These are phyloP conservation scores for Scutellaria baicalensis DNA, from an alignment of 257 asterid genomes.

Conservation along the genomic window DNA sequence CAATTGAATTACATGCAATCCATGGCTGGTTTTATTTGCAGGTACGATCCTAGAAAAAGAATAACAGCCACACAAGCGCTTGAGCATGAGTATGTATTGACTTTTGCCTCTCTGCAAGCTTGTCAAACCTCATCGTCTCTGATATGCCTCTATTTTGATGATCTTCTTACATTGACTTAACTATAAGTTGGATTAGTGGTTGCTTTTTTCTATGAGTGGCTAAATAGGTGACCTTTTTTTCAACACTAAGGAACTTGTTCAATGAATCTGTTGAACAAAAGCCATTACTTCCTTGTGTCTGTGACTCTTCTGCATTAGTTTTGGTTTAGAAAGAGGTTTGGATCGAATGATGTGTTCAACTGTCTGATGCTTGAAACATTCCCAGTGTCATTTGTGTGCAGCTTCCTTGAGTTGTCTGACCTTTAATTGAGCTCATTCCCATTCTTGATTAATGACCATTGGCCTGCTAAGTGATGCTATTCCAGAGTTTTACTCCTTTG, in stretches of 20 bases:
- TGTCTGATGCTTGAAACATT: neutral
- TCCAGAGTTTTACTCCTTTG: neutral
- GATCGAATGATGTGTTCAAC: neutral
- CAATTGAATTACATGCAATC: neutral
- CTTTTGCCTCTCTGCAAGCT: slow-evolving; percentile 6
- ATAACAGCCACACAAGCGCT: slow-evolving; percentile 94
- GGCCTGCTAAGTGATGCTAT: neutral
- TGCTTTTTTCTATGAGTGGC: slow-evolving; percentile 9
- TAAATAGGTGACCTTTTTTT: neutral
- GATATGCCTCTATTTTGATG: neutral
- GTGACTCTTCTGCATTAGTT: neutral
- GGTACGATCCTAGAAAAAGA: slow-evolving; percentile 94
- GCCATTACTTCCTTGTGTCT: slow-evolving; percentile 3
- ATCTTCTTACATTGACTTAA: slow-evolving; percentile 1
- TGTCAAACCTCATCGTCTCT: neutral
- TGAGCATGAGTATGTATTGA: slow-evolving; percentile 79
- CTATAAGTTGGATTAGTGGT: neutral
- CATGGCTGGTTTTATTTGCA: slow-evolving; percentile 35
- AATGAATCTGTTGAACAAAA: neutral
- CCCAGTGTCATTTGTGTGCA: neutral
- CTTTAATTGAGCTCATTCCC: neutral
- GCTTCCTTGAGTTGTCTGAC: slow-evolving; percentile 2
- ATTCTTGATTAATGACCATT: slow-evolving; percentile 1
- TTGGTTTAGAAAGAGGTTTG: neutral
- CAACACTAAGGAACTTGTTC: neutral